These are phyloP conservation scores for Cicer pinnatifidum DNA, from an alignment of 306 rosid species.

Conservation along the genomic window DNA sequence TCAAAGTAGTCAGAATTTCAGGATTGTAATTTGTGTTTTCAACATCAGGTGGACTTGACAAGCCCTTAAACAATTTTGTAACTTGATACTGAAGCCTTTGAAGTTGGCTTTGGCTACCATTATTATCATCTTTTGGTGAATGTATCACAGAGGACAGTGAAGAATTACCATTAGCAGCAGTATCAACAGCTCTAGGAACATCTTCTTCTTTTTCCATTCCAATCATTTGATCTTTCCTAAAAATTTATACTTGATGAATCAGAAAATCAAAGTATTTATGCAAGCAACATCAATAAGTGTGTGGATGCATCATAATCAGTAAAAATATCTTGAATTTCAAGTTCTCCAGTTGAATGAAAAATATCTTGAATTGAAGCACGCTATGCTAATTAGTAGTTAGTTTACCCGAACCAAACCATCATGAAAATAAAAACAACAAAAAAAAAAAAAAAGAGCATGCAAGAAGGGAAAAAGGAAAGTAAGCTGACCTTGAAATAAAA, in stretches of 20 bases:
- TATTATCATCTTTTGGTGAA: slow-evolving; percentile 69
- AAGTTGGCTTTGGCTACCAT: slow-evolving; percentile 73
- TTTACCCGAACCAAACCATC: neutral
- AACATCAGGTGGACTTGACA: slow-evolving; percentile 66
- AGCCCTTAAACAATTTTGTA: slow-evolving; percentile 69
- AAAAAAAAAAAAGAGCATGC: neutral
- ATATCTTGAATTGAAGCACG: neutral
- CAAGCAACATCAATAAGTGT: slow-evolving; percentile 25
- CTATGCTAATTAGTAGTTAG: neutral
- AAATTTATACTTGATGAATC: slow-evolving; percentile 6
- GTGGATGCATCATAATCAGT: neutral
- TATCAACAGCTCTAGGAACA: slow-evolving; percentile 67
- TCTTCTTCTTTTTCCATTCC: slow-evolving; percentile 69
- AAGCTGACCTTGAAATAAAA: neutral
- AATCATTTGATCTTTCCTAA: slow-evolving; percentile 44
- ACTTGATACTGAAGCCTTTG: slow-evolving; percentile 75
- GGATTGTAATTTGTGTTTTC: slow-evolving; percentile 73
- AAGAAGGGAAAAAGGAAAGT: neutral
- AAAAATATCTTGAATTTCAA: neutral
- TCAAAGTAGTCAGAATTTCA: slow-evolving; percentile 80
- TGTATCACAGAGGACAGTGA: slow-evolving; percentile 61
- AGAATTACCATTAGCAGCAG: slow-evolving; percentile 54
- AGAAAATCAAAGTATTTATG: slow-evolving; percentile 1
- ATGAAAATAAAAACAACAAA: neutral
- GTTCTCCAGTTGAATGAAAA: neutral